Evolutionary conservation across 176 grass and related monocot species (phyloP), one percentile per base, ranked within the genome.

Genomic region (Urochloa ruziziensis): DNA sequence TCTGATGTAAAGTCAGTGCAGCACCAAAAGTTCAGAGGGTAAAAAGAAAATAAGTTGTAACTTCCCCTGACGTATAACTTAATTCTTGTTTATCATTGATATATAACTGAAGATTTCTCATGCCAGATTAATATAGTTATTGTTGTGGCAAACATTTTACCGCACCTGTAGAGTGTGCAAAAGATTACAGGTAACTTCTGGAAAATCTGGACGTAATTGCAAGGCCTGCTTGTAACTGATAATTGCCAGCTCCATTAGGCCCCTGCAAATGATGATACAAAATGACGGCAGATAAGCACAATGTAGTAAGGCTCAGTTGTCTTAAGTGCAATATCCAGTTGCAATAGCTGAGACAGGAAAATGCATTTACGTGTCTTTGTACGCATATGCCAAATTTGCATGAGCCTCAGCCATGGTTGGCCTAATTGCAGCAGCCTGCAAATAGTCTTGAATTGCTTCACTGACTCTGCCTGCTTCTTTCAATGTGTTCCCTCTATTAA

Each of bases 401-500:
- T 68, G 65, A 68, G 65, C 65, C 40, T 68, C 35, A 68, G 65
- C 35, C 35, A 68, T 40, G 37, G 65, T 40, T 68, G 65, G 65
- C 24, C 30, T 40, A 68, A 68, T 40, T n/a, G 21, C 21, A n/a
- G 10, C 19, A 68, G 65, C 65, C 35, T 11, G 65, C 65, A 68
- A 24, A 68, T 68, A 68, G 65, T 68, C 35, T 68, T 40, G 65
- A 68, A 68, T 68, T 40, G 65, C 65, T 68, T 68, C 65, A 68
- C 21, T 40, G 10, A 40, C 35, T 35, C 65, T 68, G 35, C 65
- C 65, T 40, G 65, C 65, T 68, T 68, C 65, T 40, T 68, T 68
- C 19, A 68, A 42, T 68, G 65, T 24, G 23, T 42, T 68, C 65
- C 65, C 65, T 68, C 65, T 68, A 68, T 68, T 40, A 4, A 68